phyloP scores from a whole-genome alignment of 176 grass and related monocot genomes.

The Phyllostachys edulis region DNA sequence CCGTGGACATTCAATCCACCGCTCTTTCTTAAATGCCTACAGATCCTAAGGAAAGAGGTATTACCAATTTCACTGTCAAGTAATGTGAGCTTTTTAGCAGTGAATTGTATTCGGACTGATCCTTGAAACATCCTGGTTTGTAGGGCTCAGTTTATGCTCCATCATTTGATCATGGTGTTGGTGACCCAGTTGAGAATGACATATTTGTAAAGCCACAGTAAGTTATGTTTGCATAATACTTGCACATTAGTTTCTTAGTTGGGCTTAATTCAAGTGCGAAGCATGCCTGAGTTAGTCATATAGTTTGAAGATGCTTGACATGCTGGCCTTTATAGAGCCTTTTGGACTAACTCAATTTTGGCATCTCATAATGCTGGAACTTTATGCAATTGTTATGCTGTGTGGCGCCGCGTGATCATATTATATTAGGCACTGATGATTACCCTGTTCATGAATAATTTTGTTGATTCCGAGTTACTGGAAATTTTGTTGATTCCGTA shows the following conservation, averaged over 20 bases:
- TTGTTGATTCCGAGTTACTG: neutral
- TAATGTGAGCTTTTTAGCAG: neutral
- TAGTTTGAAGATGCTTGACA: neutral
- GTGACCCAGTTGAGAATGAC: slow-evolving; percentile 90
- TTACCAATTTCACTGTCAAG: slow-evolving; percentile 20
- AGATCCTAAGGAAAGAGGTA: slow-evolving; percentile 71
- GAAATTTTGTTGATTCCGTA: neutral
- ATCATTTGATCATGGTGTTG: slow-evolving; percentile 96
- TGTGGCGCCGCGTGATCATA: neutral
- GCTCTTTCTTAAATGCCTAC: slow-evolving; percentile 73
- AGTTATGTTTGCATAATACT: slow-evolving; percentile 33
- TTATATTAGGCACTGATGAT: neutral
- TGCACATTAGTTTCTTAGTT: neutral
- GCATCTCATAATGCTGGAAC: neutral
- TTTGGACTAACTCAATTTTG: slow-evolving; percentile 19
- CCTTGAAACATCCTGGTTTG: slow-evolving; percentile 25
- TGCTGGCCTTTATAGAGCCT: neutral
- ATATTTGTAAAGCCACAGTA: slow-evolving; percentile 71
- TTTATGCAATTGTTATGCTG: neutral
- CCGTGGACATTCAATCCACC: slow-evolving; percentile 85
- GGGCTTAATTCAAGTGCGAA: neutral
- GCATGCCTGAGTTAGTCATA: neutral
- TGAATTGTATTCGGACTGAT: neutral
- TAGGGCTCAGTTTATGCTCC: slow-evolving; percentile 86
- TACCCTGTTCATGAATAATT: neutral